Base-by-base conservation (phyloP, 1,284 basidiomycete genomes). In the Malassezia slooffiae region DNA sequence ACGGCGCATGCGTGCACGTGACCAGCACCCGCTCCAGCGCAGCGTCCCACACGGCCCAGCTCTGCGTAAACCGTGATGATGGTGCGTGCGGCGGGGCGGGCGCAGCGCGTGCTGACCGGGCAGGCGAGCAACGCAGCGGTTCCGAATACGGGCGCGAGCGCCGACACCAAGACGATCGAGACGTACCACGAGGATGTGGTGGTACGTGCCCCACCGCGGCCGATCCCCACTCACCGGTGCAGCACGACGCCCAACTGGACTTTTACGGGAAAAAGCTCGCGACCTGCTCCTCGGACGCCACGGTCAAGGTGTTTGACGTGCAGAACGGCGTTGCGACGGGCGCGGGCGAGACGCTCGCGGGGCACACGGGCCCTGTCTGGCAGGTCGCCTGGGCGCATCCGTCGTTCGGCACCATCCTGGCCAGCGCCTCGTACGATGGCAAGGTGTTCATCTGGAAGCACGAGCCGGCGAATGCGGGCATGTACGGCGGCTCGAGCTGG, bases 391-490 rank as follows among this genome's bases (percentile, higher is more conserved):
- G 91, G 93, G 91, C 86, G 6, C 90, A 97, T 65, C 91, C 93
- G 90, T 67, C 64, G 11, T 66, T 87, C 59, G 91, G 91, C 1
- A 82, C 85, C 54, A 93, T 97, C 64, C 80, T 97, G 38, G 91
- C 91, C 15, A 91, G 87, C 26, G 93, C 87, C 70, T 95, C 90
- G 4, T 97, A 96, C 71, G 91, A 97, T 61, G 91, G 91, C 40
- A 88, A 93, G 63, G 91, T 96, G 33, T 79, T 96, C 71, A 91
- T 97, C 57, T 97, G 93, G 91, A 95, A 93, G 70, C 88, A 96
- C 60, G 70, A 70, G 40, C 62, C 20, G 4, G 13, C 22, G 7
- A 38, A 24, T 19, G 27, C 21, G 7, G 49, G 34, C 4, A 24
- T 50, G 0, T 62, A 65, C 38, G 62, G 55, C 29, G 51, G 56